phyloP scores from a whole-genome alignment of 1,284 basidiomycete species.

The Sporisorium reilianum region DNA sequence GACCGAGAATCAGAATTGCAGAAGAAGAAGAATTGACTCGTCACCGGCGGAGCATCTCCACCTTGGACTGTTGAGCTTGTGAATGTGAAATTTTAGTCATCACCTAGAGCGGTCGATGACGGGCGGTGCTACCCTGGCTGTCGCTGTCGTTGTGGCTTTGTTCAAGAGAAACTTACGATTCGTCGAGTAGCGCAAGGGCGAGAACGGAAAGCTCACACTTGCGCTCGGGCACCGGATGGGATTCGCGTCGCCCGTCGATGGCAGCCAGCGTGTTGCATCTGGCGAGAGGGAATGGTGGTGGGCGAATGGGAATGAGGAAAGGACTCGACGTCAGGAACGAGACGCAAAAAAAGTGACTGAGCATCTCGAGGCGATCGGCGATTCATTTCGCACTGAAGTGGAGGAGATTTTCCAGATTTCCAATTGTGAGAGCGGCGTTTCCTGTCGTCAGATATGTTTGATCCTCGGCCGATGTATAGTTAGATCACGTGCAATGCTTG shows the following conservation, averaged over 20 bases:
- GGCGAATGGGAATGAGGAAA: too few species aligned
- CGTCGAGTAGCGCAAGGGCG: conserved; percentile 3
- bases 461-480: neutral
- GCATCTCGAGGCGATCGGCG: neutral
- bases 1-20: conserved; percentile 51
- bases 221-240: neutral
- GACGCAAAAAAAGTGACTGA: conserved; percentile 1
- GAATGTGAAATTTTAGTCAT: conserved; percentile 56
- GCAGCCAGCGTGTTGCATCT: too few species aligned
- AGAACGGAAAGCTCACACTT: conserved; percentile 2
- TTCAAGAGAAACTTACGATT: conserved; percentile 16
- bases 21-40: conserved; percentile 56
- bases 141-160: neutral
- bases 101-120: conserved; percentile 12
- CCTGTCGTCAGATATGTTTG: too few species aligned
- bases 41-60: conserved; percentile 24
- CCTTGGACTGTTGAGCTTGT: conserved; percentile 59
- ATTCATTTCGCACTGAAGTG: neutral
- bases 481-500: neutral
- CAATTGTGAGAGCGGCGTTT: neutral
- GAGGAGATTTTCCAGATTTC: neutral
- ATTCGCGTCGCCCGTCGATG: too few species aligned
- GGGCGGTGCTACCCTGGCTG: neutral
- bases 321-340: too few species aligned
- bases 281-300: neutral